Evolutionary conservation across 2,329 filamentous ascomycete genomes (phyloP), one percentile per base, ranked within the genome.

Genomic region (Nectriaceae sp.): DNA sequence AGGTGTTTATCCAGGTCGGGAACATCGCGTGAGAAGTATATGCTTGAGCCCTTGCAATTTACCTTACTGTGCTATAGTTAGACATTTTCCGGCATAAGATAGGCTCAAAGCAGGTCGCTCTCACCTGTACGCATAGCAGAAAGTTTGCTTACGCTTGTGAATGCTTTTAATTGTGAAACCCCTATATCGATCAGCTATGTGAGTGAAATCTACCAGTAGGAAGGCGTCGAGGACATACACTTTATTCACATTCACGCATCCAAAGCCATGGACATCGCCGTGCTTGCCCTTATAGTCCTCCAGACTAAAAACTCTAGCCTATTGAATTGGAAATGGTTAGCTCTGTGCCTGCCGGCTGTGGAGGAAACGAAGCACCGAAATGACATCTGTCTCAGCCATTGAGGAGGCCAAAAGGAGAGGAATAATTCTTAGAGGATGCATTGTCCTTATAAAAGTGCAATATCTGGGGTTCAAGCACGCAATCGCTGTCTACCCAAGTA

Each of bases 1-100:
- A 42, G 29, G 33, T 42, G 24, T 19, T n/a, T 42, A 21, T 42
- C 40, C 26, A 42, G 24, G 4, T 42, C 16, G n/a, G 40, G 40
- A 16, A 42, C 40, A n/a, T 42, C 40, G 40, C 26, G 22, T 33
- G 40, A 31, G 40, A 42, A 42, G 26, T 42, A 42, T 20, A 42
- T 42, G 5, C 13, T 20, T 18, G 40, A 35, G 40, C 40, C 40
- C 22, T 42, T 42, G 40, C 40, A 42, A 33, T 42, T 33, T 13
- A 42, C 18, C 3, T 42, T 42, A 26, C 40, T 42, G 33, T 2
- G 20, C 5, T 11, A 20, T 18, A 16, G 19, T 42, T 33, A 42
- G 16, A 18, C 10, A 5, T 22, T 35, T 19, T 19, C n/a, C 26
- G 15, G 8, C 15, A 8, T 8, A 31, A 8, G 26, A 8, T 31